Evolutionary conservation across 2,329 filamentous ascomycete genomes (phyloP).

Genomic region (Leptographium galeiforme): DNA sequence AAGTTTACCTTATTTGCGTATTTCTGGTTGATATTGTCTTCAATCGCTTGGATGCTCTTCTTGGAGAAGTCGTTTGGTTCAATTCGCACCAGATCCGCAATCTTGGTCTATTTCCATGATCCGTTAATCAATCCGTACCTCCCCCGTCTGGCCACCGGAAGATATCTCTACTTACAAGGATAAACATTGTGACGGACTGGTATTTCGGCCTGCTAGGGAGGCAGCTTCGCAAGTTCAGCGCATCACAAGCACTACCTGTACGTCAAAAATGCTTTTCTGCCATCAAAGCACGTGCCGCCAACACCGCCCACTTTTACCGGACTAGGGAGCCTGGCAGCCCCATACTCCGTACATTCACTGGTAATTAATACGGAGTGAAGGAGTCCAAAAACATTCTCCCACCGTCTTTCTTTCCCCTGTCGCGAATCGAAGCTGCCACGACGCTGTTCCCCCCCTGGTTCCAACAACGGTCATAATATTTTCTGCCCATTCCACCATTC

Average conservation of each 20-base stretch:
- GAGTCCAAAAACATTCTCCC: not conserved
- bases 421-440: not conserved
- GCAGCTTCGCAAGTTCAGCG: not conserved
- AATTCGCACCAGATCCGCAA: conserved; percentile 91
- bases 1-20: conserved; percentile 78
- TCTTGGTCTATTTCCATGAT: conserved; percentile 55
- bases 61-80: conserved; percentile 78
- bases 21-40: conserved; percentile 94
- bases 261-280: not conserved
- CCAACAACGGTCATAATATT: too few relatives aligned
- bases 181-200: not conserved
- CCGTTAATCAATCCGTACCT: not conserved
- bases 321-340: not conserved
- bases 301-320: not conserved
- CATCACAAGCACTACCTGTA: not conserved
- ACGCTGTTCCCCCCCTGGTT: not conserved
- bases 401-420: not conserved
- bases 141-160: too few relatives aligned
- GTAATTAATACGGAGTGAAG: too few relatives aligned
- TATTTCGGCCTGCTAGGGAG: not conserved
- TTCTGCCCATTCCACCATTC: too few relatives aligned
- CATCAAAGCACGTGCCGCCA: not conserved
- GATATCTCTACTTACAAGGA: not conserved
- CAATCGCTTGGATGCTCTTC: conserved; percentile 68
- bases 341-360: too few relatives aligned